Base-by-base conservation (phyloP, 2,329 filamentous ascomycete genomes). In the Pseudogymnoascus sp. region DNA sequence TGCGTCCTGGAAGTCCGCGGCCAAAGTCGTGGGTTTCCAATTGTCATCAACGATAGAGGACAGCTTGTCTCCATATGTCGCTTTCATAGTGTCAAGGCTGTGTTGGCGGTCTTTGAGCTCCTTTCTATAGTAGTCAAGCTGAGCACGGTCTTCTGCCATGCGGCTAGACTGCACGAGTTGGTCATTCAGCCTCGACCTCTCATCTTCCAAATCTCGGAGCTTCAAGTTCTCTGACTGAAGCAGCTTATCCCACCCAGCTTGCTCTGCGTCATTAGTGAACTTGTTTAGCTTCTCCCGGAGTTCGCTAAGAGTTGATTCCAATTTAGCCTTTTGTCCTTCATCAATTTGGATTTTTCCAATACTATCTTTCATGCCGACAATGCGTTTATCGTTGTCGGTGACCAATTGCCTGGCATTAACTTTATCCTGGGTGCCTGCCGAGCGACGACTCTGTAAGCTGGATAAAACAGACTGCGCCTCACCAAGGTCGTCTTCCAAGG, bases 91-190 rank as follows among this genome's bases (percentile, higher is more conserved):
- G 7, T 92, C 83, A 2, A 97, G 79, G 65, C 89, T 89, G 35
- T 84, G 83, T 73, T 89, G 84, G 63, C 88, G 84, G 67, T 91
- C 87, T 66, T 84, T 84, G 28, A 91, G 75, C 70, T 96, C 90
- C 69, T 92, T 92, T 70, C 89, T 92, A 35, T 92, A 82, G 68
- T 90, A 86, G 63, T 96, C 90, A 10, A 99, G 81, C 69, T 90
- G 88, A 11, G 93, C 94, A 38, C 92, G 83, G 66, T 96, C 92
- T 3, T 88, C 86, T 5, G 92, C 91, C 63, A 90, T 83, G 63
- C 87, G 86, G 2, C 90, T 96, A 64, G 88, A 91, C 69, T 95
- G 89, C 7, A 92, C 83, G 37, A 97, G 83, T 72, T 97, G 93
- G n/a, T 82, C 78, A 50, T 88, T 87, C 28, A 97, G 80, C 67